These are phyloP conservation scores for Amniculicola lignicola DNA, from an alignment of 495 filamentous ascomycete species.

Conservation along the genomic window DNA sequence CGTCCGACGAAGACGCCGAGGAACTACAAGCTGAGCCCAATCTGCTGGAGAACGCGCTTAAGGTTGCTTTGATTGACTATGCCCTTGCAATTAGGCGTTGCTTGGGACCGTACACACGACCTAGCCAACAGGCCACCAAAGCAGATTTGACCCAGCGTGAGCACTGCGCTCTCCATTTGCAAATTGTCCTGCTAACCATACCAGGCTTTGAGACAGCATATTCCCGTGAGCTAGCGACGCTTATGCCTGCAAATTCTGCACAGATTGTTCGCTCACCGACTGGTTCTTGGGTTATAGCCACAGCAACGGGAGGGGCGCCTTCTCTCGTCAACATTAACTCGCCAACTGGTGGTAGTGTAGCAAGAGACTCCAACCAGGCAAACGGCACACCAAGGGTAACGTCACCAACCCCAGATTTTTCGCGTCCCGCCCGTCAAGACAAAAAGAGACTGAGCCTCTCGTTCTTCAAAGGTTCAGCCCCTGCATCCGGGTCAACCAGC, in stretches of 20 bases:
- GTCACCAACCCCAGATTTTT: slow-evolving; percentile 12
- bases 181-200: neutral
- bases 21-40: slow-evolving; percentile 53
- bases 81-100: slow-evolving; percentile 82
- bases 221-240: slow-evolving; percentile 57
- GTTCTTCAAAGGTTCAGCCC: slow-evolving; percentile 36
- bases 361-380: slow-evolving; percentile 12
- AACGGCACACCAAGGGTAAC: slow-evolving; percentile 16
- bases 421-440: slow-evolving; percentile 28
- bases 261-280: slow-evolving; percentile 27
- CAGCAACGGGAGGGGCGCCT: slow-evolving; percentile 14
- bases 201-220: slow-evolving; percentile 61
- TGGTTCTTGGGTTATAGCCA: slow-evolving; percentile 41
- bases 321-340: no score
- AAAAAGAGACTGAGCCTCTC: slow-evolving; percentile 38
- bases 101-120: slow-evolving; percentile 62
- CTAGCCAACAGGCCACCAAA: slow-evolving; percentile 58
- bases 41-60: slow-evolving; percentile 77
- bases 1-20: slow-evolving; percentile 39
- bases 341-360: no score
- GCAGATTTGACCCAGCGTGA: slow-evolving; percentile 49
- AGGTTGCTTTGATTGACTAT: slow-evolving; percentile 83
- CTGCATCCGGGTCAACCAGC: neutral
- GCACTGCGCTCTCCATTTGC: slow-evolving; percentile 8
- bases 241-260: slow-evolving; percentile 36